Base-by-base conservation (phyloP, 257 asterid species). In the Plantago major region DNA sequence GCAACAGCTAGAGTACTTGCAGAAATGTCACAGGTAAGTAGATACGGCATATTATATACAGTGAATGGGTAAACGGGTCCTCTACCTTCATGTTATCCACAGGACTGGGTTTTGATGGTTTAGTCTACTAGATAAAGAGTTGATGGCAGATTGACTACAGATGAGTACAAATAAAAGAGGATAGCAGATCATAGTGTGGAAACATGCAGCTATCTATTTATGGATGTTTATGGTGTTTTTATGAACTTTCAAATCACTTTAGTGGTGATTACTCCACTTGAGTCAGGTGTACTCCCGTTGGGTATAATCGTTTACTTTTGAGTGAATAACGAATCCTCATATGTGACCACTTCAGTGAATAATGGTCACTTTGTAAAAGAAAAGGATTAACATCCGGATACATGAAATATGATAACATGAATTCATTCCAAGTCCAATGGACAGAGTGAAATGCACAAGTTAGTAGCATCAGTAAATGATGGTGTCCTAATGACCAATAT, bases 1-100 rank as follows among this genome's bases (percentile, higher is more conserved):
- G 71, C 75, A 78, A 46, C 87, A 81, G 30, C 72, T 81, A 60
- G 78, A 72, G 52, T 73, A 70, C 65, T 64, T 81, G 79, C 83
- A 78, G 57, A 81, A 73, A 71, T 72, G 75, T 57, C 69, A 78
- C 67, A 67, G 66, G 87, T 78, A 74, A 64, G 73, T 57, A 13
- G 26, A 42, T 59, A 49, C 37, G 26, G 55, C 46, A 37, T 46
- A 62, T 50, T 51, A 57, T n/a, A 26, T 42, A 11, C 47, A 55
- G 47, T 26, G 42, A 46, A 45, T 10, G 16, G 42, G 57, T 52
- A 44, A n/a, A 45, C 10, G 14, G 28, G 59, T 68, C 47, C 70
- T 43, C 33, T 37, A 50, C 55, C 48, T 4, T 54, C 26, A 54
- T 38, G 15, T 67, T 50, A 60, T 45, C 26, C 26, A 22, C 26